These are phyloP conservation scores for Suhomyces sp. DNA, from an alignment of 805 yeast species.

Conservation along the genomic window DNA sequence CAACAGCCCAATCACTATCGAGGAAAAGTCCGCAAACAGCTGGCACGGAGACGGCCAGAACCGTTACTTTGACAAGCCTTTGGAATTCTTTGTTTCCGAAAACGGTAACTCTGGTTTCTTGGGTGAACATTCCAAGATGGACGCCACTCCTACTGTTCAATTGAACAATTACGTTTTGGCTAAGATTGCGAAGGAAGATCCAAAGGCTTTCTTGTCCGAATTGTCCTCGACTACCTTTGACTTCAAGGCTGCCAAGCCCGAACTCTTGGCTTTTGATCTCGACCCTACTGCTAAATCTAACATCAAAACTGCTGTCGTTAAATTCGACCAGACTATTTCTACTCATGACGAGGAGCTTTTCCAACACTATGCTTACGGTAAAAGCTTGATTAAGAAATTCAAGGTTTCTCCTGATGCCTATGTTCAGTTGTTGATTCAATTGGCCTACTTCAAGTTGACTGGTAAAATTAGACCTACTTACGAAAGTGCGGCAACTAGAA, in stretches of 20 bases:
- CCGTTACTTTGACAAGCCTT: slow-evolving; percentile 88
- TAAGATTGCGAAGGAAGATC: slow-evolving; percentile 50
- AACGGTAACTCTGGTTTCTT: slow-evolving; percentile 89
- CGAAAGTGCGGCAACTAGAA: slow-evolving; percentile 94
- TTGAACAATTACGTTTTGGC: slow-evolving; percentile 73
- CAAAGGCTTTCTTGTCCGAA: slow-evolving; percentile 26
- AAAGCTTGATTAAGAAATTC: slow-evolving; percentile 76
- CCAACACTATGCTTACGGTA: slow-evolving; percentile 84
- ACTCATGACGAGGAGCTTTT: slow-evolving; percentile 74
- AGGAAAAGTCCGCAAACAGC: slow-evolving; percentile 75
- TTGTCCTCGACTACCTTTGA: slow-evolving; percentile 16
- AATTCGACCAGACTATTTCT: slow-evolving; percentile 55
- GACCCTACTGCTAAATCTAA: slow-evolving; percentile 48
- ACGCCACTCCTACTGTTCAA: slow-evolving; percentile 92
- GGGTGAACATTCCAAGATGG: slow-evolving; percentile 98
- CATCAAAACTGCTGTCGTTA: slow-evolving; percentile 53
- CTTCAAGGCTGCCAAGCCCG: slow-evolving; percentile 14
- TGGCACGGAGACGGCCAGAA: slow-evolving; percentile 97
- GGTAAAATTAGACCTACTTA: slow-evolving; percentile 86
- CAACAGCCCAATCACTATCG: slow-evolving; percentile 70
- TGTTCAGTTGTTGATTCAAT: slow-evolving; percentile 85
- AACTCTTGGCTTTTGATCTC: slow-evolving; percentile 54
- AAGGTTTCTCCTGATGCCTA: slow-evolving; percentile 92
- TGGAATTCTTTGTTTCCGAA: slow-evolving; percentile 75
- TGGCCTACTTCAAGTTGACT: slow-evolving; percentile 81